Conservation (phyloP, 805 yeast species). For the Aciculoconidium aculeatum region DNA sequence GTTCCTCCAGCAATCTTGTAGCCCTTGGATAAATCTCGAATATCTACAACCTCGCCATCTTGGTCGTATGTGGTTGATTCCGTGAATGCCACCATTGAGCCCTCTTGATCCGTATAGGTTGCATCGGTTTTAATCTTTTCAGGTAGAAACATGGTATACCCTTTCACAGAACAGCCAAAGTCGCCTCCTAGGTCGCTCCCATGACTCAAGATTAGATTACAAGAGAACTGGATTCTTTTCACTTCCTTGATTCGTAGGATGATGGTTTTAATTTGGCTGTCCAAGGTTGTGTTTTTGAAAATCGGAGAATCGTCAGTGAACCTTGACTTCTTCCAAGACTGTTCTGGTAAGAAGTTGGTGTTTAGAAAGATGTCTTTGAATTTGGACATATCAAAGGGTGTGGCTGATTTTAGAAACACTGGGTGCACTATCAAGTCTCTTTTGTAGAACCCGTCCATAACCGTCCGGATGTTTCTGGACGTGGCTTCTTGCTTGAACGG, state of each 20-base stretch:
- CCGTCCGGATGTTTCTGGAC: constrained; percentile 46
- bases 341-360: constrained; percentile 33
- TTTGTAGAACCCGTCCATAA: constrained; percentile 56
- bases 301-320: constrained; percentile 8
- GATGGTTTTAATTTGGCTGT: constrained; percentile 36
- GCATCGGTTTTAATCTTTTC: constrained; percentile 47
- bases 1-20: constrained; percentile 15
- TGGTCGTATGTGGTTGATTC: constrained; percentile 33
- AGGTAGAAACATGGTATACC: constrained; percentile 57
- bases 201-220: constrained; percentile 54
- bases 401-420: constrained; percentile 40
- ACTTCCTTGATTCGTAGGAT: constrained; percentile 57
- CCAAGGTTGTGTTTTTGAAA: constrained; percentile 14
- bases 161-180: constrained; percentile 62
- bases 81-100: constrained; percentile 46
- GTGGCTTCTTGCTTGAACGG: constrained; percentile 48
- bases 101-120: constrained; percentile 47
- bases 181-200: constrained; percentile 23
- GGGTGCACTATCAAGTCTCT: constrained; percentile 54
- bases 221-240: constrained; percentile 55
- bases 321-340: constrained; percentile 1
- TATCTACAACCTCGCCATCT: constrained; percentile 27
- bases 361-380: constrained; percentile 56
- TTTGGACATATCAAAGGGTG: constrained; percentile 30
- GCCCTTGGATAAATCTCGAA: constrained; percentile 18